Percentiles rank a stretch among this genome's conserved stretches.
phyloP scores from a whole-genome alignment of 257 asterid species.

The Dorcoceras hygrometricum region DNA sequence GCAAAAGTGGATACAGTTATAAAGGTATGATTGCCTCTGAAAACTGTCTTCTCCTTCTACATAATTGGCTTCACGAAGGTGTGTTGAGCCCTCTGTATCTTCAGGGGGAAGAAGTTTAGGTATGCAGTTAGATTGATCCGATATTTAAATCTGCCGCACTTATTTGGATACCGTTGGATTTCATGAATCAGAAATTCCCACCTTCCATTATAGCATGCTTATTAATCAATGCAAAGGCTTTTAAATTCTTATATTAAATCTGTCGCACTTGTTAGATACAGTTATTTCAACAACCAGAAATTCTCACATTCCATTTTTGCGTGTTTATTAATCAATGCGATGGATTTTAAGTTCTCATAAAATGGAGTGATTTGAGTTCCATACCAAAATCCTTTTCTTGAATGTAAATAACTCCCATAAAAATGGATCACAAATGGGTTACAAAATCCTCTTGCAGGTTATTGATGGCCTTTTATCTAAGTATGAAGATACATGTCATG shows the following conservation, averaged over 20 bases:
- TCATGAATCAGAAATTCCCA: neutral
- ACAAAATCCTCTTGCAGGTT: slow-evolving; percentile 44
- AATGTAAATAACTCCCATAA: neutral
- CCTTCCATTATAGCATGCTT: neutral
- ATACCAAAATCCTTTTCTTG: neutral
- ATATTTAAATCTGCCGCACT: too few species aligned
- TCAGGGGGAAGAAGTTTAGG: neutral
- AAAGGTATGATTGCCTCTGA: slow-evolving; percentile 41
- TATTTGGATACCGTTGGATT: neutral
- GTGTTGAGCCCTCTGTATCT: slow-evolving; percentile 2
- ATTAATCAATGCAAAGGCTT: too few species aligned
- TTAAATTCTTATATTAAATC: too few species aligned
- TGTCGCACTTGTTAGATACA: neutral
- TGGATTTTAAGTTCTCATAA: neutral
- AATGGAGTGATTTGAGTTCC: neutral
- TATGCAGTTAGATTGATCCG: too few species aligned
- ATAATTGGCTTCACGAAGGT: neutral
- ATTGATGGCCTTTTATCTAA: slow-evolving; percentile 76
- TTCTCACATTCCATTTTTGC: neutral
- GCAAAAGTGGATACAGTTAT: slow-evolving; percentile 72
- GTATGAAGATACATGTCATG: slow-evolving; percentile 79
- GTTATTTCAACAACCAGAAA: neutral
- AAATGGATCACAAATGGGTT: neutral
- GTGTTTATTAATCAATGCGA: too few species aligned
- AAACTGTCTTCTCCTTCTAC: slow-evolving; percentile 10